Evolutionary conservation across 1,284 basidiomycete genomes (phyloP), one percentile per base, ranked within the genome.

Genomic region (Wallemia ichthyophaga): DNA sequence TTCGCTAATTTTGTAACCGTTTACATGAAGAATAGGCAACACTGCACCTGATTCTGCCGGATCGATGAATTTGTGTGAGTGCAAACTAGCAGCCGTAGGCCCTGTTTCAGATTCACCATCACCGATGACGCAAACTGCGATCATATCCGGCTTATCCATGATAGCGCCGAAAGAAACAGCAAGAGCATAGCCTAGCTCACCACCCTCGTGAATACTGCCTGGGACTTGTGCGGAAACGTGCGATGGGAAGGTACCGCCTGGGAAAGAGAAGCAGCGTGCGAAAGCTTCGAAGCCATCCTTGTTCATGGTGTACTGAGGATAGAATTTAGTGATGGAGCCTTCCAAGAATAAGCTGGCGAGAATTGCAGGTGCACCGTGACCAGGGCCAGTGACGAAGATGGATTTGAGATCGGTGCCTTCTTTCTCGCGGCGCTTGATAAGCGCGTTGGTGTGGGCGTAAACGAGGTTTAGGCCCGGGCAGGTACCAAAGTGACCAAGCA

Each of bases 21-120:
- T 88, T 61, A 82, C 76, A 66, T 89, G 84, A 1, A 92, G 74
- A 64, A 91, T 83, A 23, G 86, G 87, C 25, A 91, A 71, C 17
- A 91, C 84, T 0, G 85, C 85, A 24, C 87, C 86, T 7, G 80
- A 83, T 69, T 87, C 85, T n/a, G 76, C 77, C n/a, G 87, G 85
- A 67, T 91, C 84, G 66, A 91, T 78, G 68, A 82, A 92, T 73
- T 74, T 89, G 77, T 77, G 82, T 1, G 75, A 80, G 66, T 86
- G 83, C 83, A 83, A 87, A 0, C 82, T 82, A 5, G 74, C 73
- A 26, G 37, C 59, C 13, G 63, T 62, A 23, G 61, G 56, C 1
- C 84, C 85, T 1, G 83, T 84, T 71, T 89, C 85, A 24, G 80
- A 79, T 71, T 89, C 87, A 31, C 87, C 86, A 62, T 89, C 86